These are phyloP conservation scores for Aspergillus novofumigatus DNA, from an alignment of 2,329 filamentous ascomycete species.

Conservation along the genomic window DNA sequence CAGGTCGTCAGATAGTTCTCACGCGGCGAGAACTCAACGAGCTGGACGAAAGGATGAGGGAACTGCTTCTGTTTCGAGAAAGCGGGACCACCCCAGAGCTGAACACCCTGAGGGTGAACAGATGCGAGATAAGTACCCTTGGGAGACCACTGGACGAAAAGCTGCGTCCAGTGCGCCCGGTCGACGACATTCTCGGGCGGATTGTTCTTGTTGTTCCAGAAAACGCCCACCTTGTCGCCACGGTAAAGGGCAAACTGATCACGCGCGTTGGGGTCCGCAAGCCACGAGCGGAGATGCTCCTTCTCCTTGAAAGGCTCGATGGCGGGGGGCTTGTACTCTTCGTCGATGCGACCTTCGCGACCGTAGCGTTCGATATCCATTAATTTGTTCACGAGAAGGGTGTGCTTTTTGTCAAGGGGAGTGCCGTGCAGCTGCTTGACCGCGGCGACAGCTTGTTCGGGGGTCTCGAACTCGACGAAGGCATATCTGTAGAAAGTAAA, in stretches of 20 bases:
- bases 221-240: conserved; percentile 86
- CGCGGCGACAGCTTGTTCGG: conserved; percentile 83
- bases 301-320: conserved; percentile 84
- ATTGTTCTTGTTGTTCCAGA: conserved; percentile 98
- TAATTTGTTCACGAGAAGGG: conserved; percentile 91
- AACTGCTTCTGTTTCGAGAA: conserved; percentile 93
- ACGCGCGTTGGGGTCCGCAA: conserved; percentile 81
- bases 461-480: conserved; percentile 91
- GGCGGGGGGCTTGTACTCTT: conserved; percentile 77
- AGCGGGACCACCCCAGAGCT: conserved; percentile 87
- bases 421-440: conserved; percentile 83
- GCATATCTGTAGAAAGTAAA: conserved; percentile 63
- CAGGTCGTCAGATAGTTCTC: conserved; percentile 95
- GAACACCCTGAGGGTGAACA: conserved; percentile 91
- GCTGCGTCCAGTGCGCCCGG: conserved; percentile 94
- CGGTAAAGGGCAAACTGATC: conserved; percentile 97
- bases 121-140: conserved; percentile 91
- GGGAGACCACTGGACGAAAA: conserved; percentile 97
- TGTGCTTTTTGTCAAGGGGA: conserved; percentile 95
- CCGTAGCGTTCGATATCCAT: conserved; percentile 97
- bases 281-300: conserved; percentile 91
- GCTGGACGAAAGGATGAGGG: conserved; percentile 89
- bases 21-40: conserved; percentile 89
- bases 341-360: conserved; percentile 86
- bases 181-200: conserved; percentile 84